Conservation (phyloP, 768 basidiomycete genomes). For the Phanerodontia chrysosporium region DNA sequence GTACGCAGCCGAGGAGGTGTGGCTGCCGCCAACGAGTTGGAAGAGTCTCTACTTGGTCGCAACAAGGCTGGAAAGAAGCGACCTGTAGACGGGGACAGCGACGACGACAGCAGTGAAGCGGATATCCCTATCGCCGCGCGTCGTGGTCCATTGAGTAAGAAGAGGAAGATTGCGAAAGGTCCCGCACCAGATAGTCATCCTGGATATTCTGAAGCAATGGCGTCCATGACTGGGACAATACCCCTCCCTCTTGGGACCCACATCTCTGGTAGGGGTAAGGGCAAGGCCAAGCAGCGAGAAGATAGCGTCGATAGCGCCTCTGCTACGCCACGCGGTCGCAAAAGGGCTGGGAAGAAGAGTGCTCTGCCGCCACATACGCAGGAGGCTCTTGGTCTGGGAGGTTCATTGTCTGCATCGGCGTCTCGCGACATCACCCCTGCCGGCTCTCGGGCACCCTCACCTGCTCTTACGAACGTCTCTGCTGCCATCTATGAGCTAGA, state of each 20-base stretch:
- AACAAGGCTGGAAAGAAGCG: conserved; percentile 41
- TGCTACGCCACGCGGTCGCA: conserved; percentile 51
- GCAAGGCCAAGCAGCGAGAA: conserved; percentile 46
- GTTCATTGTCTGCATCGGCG: conserved; percentile 49
- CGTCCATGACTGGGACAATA: conserved; percentile 23
- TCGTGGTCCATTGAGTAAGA: conserved; percentile 51
- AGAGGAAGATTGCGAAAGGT: conserved; percentile 49
- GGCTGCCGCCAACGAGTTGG: conserved; percentile 53
- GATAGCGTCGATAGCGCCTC: conserved; percentile 56
- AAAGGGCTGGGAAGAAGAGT: conserved; percentile 56
- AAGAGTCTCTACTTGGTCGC: conserved; percentile 47
- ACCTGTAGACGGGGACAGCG: conserved; percentile 41
- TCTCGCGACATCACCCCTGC: conserved; percentile 70
- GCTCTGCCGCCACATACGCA: conserved; percentile 51
- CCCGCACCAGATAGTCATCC: conserved; percentile 33
- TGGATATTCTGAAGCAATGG: conserved; percentile 35
- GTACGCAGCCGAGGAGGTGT: conserved; percentile 30
- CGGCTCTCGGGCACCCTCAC: conserved; percentile 68
- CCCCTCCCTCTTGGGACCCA: conserved; percentile 25
- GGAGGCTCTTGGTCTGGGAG: conserved; percentile 42
- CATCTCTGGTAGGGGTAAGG: conserved; percentile 48
- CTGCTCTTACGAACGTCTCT: conserved; percentile 47
- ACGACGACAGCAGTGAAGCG: conserved; percentile 57
- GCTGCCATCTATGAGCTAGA: conserved; percentile 70
- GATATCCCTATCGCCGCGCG: conserved; percentile 38